A percentile compares a stretch with the other conserved stretches of the same genome.
Evolutionary conservation across 176 grass and related monocot genomes (phyloP).

Genomic region (Zizania latifolia): DNA sequence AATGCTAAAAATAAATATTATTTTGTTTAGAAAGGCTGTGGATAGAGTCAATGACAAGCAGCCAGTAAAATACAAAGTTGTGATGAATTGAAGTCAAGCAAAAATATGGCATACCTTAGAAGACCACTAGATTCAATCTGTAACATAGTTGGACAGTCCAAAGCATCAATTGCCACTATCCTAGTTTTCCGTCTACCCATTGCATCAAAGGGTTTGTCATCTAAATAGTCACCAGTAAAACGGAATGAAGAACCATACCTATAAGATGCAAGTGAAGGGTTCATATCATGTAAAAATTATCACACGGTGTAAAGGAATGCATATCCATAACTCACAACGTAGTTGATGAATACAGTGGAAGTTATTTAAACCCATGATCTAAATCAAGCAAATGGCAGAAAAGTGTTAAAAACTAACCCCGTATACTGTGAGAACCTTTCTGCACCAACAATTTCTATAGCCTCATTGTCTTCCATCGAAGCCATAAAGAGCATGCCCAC

Average conservation of each 20-base stretch:
- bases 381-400: conserved; percentile 14
- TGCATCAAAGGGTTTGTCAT: conserved; percentile 66
- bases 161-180: conserved; percentile 87
- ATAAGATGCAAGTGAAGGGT: not conserved
- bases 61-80: not conserved
- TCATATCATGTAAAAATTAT: conserved; percentile 11
- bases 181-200: conserved; percentile 64
- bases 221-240: conserved; percentile 71
- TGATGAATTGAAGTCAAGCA: not conserved
- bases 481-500: conserved; percentile 73
- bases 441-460: conserved; percentile 80
- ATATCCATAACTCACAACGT: not conserved
- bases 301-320: not conserved
- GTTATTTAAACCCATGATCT: not conserved
- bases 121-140: conserved; percentile 61
- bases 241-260: conserved; percentile 80
- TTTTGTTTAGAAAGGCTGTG: not conserved
- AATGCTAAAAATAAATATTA: not conserved
- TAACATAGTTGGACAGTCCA: conserved; percentile 50
- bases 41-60: not conserved
- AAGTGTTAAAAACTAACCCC: conserved; percentile 51
- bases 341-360: not conserved
- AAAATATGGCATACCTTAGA: conserved; percentile 51
- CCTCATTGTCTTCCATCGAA: conserved; percentile 78
- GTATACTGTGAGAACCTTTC: conserved; percentile 75